Base-by-base conservation (phyloP, 23 red algal species). In the Agarophyton chilense region DNA sequence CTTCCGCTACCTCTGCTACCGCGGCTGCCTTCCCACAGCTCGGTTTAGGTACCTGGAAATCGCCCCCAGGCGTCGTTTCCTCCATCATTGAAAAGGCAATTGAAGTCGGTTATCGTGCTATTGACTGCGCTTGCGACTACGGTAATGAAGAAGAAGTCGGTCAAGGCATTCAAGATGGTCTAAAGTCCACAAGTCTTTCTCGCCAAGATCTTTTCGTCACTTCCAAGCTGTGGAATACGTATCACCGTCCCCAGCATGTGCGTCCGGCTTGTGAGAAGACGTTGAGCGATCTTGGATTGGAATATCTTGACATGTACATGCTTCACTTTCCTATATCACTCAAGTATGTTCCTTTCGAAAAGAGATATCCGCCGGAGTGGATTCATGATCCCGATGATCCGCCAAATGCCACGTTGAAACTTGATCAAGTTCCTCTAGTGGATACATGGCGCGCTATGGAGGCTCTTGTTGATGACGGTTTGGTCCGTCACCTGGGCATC, bases 361-460 rank as follows among this genome's bases (percentile, higher is more conserved):
- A 90, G 49, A 60, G 86, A 33, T 92, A 77, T 81, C 94, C 65
- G 68, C 87, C 70, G 38, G 83, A 90, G 46, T 90, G 90, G 80
- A 81, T 80, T 84, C 68, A 66, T 70, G 89, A 80, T 40, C 49
- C 66, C 35, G 72, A 96, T 35, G 44, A 56, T 11, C 61, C 55
- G 26, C 45, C 55, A 1, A 66, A 79, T 46, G 77, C 64, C 56
- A 73, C 63, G 24, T 31, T 86, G 47, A 73, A 43, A 51, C 84
- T 78, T 13, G 78, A 98, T 17, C 38, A 78, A 26, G 86, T 91
- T 47, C 70, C 86, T 24, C 11, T 94, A 28, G 26, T 44, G 47
- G 90, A 98, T 42, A 94, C 95, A 46, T 98, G 92, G 91, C 63
- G 55, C 1, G 95, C 95, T 17, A 91, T 98, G 90, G 95, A 98